Conservation (phyloP, 495 filamentous ascomycete species). For the Choiromyces venosus region DNA sequence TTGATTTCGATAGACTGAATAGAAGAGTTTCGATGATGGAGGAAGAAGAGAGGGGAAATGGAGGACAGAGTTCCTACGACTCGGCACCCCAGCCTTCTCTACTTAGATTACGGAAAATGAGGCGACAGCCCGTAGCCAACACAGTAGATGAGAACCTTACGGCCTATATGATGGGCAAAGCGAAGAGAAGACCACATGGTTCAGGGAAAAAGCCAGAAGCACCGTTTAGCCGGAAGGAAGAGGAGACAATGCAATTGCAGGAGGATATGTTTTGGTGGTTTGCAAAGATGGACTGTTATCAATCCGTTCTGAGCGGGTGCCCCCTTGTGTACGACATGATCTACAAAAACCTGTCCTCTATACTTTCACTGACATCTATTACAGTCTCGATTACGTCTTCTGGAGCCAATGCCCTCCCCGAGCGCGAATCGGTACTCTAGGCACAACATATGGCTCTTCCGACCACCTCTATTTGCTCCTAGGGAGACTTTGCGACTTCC, state of each 20-base stretch:
- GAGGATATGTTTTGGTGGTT: slow-evolving; percentile 97
- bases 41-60: slow-evolving; percentile 42
- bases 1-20: slow-evolving; percentile 68
- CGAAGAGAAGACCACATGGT: slow-evolving; percentile 10
- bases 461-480: slow-evolving; percentile 81
- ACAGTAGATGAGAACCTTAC: slow-evolving; percentile 45
- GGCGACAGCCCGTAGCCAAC: slow-evolving; percentile 30
- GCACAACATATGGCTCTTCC: slow-evolving; percentile 76
- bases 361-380: slow-evolving; percentile 12
- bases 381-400: slow-evolving; percentile 67
- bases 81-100: slow-evolving; percentile 21
- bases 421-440: slow-evolving; percentile 67
- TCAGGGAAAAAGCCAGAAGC: slow-evolving; percentile 31
- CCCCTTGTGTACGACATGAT: slow-evolving; percentile 64
- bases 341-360: slow-evolving; percentile 23
- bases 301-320: slow-evolving; percentile 83
- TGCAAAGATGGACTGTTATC: slow-evolving; percentile 84
- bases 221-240: slow-evolving; percentile 61
- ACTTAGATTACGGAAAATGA: slow-evolving; percentile 33
- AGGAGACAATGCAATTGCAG: slow-evolving; percentile 71
- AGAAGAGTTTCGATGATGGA: slow-evolving; percentile 60
- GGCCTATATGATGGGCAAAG: slow-evolving; percentile 41
- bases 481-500: slow-evolving; percentile 75
- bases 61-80: slow-evolving; percentile 29
- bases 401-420: slow-evolving; percentile 84